These are phyloP conservation scores for Biscogniauxia marginata DNA, from an alignment of 2,329 filamentous ascomycete species.

Conservation along the genomic window DNA sequence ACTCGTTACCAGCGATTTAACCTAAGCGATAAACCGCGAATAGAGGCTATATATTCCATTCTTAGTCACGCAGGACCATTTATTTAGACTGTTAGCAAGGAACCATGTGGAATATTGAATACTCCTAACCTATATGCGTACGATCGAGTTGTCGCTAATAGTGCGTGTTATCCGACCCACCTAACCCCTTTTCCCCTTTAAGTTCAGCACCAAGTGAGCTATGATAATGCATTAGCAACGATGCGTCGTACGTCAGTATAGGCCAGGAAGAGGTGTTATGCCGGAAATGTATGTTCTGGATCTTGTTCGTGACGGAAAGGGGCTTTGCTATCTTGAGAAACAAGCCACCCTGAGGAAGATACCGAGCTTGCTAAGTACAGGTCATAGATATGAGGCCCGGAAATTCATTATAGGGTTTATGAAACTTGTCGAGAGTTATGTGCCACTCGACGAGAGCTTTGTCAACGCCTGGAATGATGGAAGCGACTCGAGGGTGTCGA, in stretches of 20 bases:
- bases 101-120: no score
- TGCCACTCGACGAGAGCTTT: slow-evolving; percentile 62
- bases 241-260: slow-evolving; percentile 47
- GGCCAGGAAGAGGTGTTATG: slow-evolving; percentile 48
- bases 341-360: slow-evolving; percentile 62
- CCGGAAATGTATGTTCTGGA: slow-evolving; percentile 59
- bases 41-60: no score
- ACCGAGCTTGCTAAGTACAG: slow-evolving; percentile 52
- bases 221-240: slow-evolving; percentile 48
- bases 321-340: slow-evolving; percentile 65
- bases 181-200: background rate
- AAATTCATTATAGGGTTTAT: slow-evolving; percentile 58
- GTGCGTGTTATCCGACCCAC: background rate
- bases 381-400: slow-evolving; percentile 51
- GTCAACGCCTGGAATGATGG: slow-evolving; percentile 64
- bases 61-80: no score
- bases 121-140: no score
- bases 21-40: no score
- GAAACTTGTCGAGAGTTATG: slow-evolving; percentile 59
- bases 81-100: no score
- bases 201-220: background rate
- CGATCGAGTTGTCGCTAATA: no score
- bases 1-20: no score
- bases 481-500: slow-evolving; percentile 36
- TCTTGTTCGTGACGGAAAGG: slow-evolving; percentile 59